Evolutionary conservation across 805 yeast species (phyloP), one percentile per base, ranked within the genome.

Genomic region (Kodamaea neixiangensis): DNA sequence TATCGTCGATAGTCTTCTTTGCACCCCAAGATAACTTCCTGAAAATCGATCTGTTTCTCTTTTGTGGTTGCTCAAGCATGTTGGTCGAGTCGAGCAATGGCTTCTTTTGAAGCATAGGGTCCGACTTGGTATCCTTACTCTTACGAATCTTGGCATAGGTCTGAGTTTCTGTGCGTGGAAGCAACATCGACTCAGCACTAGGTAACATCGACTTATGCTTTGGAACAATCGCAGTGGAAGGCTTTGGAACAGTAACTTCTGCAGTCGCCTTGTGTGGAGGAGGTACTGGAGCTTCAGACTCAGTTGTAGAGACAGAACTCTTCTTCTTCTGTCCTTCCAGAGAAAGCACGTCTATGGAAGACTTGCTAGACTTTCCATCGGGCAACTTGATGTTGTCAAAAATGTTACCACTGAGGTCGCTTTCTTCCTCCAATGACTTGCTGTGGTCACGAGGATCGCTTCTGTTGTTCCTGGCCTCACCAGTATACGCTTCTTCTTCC

Each of bases 11-110:
- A 13, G 69, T 54, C 62, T 74, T 73, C 58, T 69, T 76, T 13
- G 72, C 57, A 22, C 82, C 81, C 73, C 80, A 77, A 7, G 82
- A 77, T 33, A 80, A 59, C 58, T 80, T 80, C 49, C 83, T 64
- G 67, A 81, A 79, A 51, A 76, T 62, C 9, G 76, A 73, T 53
- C 67, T 62, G 54, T 61, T 72, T 50, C 70, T 62, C 59, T 66
- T 69, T 43, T 59, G 63, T 3, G 44, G 51, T 20, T 51, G 54
- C 25, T 47, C 54, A 14, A 54, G 65, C 54, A 59, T 60, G 45
- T 67, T 68, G 14, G 72, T 68, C 10, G 71, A 49, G 52, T 73
- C 77, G 44, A 60, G 67, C 53, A 72, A 66, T 5, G 76, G 76
- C 51, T 59, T 63, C 51, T 62, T 62, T 21, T 60, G 58, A 21